Evolutionary conservation across 1,284 basidiomycete genomes (phyloP).

Genomic region (Leccinum subspadiceum): DNA sequence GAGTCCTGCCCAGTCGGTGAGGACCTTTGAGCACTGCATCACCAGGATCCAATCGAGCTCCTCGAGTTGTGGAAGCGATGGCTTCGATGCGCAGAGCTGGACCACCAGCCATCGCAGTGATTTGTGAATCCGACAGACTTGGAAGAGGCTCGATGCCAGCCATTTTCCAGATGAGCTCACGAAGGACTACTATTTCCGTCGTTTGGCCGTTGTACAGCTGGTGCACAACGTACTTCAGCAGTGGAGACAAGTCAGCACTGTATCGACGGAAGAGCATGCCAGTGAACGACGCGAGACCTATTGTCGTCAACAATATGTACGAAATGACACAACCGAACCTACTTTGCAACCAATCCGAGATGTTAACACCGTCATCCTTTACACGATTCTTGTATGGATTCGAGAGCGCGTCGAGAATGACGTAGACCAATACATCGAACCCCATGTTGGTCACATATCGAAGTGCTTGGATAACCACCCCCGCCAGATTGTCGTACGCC

Average conservation of each 20-base stretch:
- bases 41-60: slow-evolving; percentile 64
- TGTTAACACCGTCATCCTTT: slow-evolving; percentile 92
- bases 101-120: slow-evolving; percentile 89
- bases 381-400: slow-evolving; percentile 83
- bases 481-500: slow-evolving; percentile 94
- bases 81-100: slow-evolving; percentile 84
- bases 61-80: slow-evolving; percentile 69
- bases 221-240: slow-evolving; percentile 90
- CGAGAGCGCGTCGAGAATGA: slow-evolving; percentile 85
- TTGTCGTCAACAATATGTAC: slow-evolving; percentile 14
- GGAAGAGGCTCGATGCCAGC: slow-evolving; percentile 90
- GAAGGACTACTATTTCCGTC: slow-evolving; percentile 88
- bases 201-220: slow-evolving; percentile 83
- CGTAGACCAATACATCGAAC: slow-evolving; percentile 90
- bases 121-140: slow-evolving; percentile 85
- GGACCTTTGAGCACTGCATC: slow-evolving; percentile 62
- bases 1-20: slow-evolving; percentile 63
- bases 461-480: slow-evolving; percentile 88
- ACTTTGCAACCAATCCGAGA: slow-evolving; percentile 94
- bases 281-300: slow-evolving; percentile 89
- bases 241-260: slow-evolving; percentile 77
- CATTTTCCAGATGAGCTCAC: slow-evolving; percentile 94
- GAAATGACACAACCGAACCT: slow-evolving; percentile 33
- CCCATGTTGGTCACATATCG: slow-evolving; percentile 90
- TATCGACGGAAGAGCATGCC: slow-evolving; percentile 91